Evolutionary conservation across 177 flowering plant species (phyloP).

Genomic region (Vitis hybrid): DNA sequence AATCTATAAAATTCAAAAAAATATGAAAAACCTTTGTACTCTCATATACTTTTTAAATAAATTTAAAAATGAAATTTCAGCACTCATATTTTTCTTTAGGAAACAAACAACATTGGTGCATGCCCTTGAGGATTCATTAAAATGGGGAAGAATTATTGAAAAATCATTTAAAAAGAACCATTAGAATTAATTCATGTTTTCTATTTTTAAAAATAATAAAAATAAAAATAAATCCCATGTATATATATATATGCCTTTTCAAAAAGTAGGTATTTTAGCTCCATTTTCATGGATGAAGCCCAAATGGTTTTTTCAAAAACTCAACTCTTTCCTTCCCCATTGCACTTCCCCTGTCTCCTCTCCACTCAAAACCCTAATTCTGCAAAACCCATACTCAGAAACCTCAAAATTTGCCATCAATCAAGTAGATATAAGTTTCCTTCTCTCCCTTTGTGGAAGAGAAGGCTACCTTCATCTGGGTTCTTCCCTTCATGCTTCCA

Average conservation of each 20-base stretch:
- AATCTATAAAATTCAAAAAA: too few relatives aligned
- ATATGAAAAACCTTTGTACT: too few relatives aligned
- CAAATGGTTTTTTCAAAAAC: slow-evolving; percentile 38
- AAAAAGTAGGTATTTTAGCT: not conserved
- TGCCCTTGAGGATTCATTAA: too few relatives aligned
- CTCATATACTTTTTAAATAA: too few relatives aligned
- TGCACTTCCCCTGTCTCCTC: slow-evolving; percentile 15
- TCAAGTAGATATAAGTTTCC: slow-evolving; percentile 38
- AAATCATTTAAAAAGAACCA: too few relatives aligned
- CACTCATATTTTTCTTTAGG: too few relatives aligned
- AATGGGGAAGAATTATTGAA: too few relatives aligned
- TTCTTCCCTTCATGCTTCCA: slow-evolving; percentile 66
- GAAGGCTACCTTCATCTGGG: slow-evolving; percentile 48
- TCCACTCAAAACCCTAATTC: slow-evolving; percentile 14
- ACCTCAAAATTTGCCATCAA: slow-evolving; percentile 18
- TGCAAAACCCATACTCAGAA: slow-evolving; percentile 15
- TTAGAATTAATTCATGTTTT: too few relatives aligned
- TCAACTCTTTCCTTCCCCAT: slow-evolving; percentile 19
- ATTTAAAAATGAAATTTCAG: too few relatives aligned
- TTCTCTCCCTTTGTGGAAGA: slow-evolving; percentile 53
- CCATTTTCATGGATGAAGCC: slow-evolving; percentile 40
- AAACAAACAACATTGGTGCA: too few relatives aligned
- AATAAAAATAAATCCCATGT: too few relatives aligned
- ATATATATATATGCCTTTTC: not conserved
- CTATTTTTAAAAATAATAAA: too few relatives aligned